Evolutionary conservation across 768 basidiomycete species (phyloP), one percentile per base, ranked within the genome.

Genomic region (Mycena alexandri): DNA sequence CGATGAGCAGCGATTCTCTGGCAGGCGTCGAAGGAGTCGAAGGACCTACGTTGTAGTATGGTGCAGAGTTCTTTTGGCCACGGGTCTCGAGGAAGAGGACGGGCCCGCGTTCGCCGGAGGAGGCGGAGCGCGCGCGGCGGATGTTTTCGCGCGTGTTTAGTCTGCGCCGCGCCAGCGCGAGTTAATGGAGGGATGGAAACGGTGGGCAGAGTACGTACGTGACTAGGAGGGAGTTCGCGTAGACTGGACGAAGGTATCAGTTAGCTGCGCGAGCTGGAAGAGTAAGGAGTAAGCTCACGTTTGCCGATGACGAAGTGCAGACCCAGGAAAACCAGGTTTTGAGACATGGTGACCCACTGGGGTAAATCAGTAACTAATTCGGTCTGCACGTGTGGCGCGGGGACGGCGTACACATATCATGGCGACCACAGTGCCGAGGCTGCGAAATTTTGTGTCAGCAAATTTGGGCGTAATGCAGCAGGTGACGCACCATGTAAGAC

Each of bases 401-500:
- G 19, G 44, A 24, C 17, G n/a, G 47, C 46, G 12, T 57, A 80
- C 80, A 47, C 76, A 81, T 41, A 81, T 71, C 75, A 81, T 76
- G 1, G 80, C 79, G 19, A 80, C 63, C 2, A 80, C 73, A 12
- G 80, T 79, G 3, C 74, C 78, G 14, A 78, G 65, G 29, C 78
- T 80, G 52, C 29, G 61, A 10, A 24, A 44, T 0, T 29, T n/a
- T 48, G n/a, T 21, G 19, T 22, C 5, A 19, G 43, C 10, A 10
- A 2, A 21, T 3, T 36, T 1, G 42, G 46, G 17, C n/a, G 41
- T 6, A 33, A 55, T 5, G 22, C 9, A 19, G 19, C 38, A 38
- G 38, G 38, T 2, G 54, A 19, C 72, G 14, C 70, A 82, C 83
- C 83, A 83, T n/a, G 86, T 87, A 21, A 87, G 72, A 19, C 80